Evolutionary conservation across 176 grass and related monocot species (phyloP), one percentile per base, ranked within the genome.

Genomic region (Bonia amplexicaulis): DNA sequence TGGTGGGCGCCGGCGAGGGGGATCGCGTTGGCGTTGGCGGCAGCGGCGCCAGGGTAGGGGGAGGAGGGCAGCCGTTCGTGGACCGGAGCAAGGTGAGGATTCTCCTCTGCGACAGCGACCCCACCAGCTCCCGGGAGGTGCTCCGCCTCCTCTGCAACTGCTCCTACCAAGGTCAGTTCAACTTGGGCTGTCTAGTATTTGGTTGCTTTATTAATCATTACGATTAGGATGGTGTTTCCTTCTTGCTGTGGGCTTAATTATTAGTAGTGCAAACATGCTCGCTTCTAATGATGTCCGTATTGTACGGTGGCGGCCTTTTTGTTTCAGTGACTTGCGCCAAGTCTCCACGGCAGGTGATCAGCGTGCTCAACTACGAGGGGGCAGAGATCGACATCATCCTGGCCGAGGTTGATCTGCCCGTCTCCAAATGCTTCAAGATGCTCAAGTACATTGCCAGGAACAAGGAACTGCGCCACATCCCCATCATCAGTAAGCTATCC

Each of bases 31-130:
- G 31, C 31, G n/a, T n/a, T n/a, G 64, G 84, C 42, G 66, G 67
- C 29, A n/a, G 77, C 15, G 83, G 66, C 27, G 68, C 64, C 2
- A 66, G 81, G 35, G 42, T 44, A 10, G 68, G 42, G 47, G 85
- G 66, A 45, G 75, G 80, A 61, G 82, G 85, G 8, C 89, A 86
- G 62, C 79, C 83, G 76, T 90, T 93, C 58, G 83, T 98, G 13
- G 96, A 98, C 70, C 82, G 96, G 63, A 98, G 91, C 83, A 98
- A 95, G 85, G 96, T 98, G 11, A 90, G 91, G 91, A 98, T 98
- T 45, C 80, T 98, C 42, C 82, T 98, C 12, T 95, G 96, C 69
- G 96, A 95, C 64, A 85, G 86, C 20, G 93, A 98, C 70, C 87
- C 84, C 9, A 88, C 71, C 46, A 95, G 86, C 77, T 98, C 96